phyloP scores from a whole-genome alignment of 2,329 filamentous ascomycete genomes.

The Aureobasidium leucospermi region DNA sequence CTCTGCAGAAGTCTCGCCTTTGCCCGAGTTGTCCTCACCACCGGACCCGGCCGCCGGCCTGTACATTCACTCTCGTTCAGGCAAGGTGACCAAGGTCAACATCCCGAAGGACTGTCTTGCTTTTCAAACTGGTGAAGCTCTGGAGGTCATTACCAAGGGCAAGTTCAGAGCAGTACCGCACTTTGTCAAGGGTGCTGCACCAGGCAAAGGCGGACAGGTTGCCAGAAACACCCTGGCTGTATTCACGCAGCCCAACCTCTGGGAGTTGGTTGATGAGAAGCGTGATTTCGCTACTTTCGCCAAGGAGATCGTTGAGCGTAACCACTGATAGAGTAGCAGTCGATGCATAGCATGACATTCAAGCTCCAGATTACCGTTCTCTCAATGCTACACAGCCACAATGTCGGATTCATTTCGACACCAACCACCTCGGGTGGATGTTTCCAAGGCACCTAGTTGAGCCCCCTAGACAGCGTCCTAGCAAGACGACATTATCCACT shows the following conservation, averaged over 20 bases:
- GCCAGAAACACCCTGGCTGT: slow-evolving; percentile 80
- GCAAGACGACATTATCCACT: too few species aligned
- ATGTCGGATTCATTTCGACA: too few species aligned
- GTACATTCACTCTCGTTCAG: slow-evolving; percentile 86
- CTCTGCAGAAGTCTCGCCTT: slow-evolving; percentile 31
- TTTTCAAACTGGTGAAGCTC: slow-evolving; percentile 89
- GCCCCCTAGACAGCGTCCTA: too few species aligned
- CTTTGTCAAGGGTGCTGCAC: slow-evolving; percentile 74
- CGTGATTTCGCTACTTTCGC: slow-evolving; percentile 73
- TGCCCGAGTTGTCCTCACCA: slow-evolving; percentile 65
- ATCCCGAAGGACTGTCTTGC: slow-evolving; percentile 88
- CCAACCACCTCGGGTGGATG: too few species aligned
- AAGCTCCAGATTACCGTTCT: too few species aligned
- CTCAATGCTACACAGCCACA: too few species aligned
- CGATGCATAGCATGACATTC: too few species aligned
- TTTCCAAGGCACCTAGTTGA: too few species aligned
- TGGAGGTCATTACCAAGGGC: slow-evolving; percentile 86
- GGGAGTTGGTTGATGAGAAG: slow-evolving; percentile 65
- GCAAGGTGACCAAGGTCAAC: slow-evolving; percentile 77
- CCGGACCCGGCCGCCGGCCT: slow-evolving; percentile 80
- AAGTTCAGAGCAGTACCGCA: slow-evolving; percentile 92
- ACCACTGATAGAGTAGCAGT: slow-evolving; percentile 27
- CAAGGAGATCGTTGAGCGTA: slow-evolving; percentile 41
- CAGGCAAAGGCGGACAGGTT: slow-evolving; percentile 39
- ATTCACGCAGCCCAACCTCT: slow-evolving; percentile 91